Percentiles rank a stretch among this genome's conserved stretches.
Conservation (phyloP, 2,329 filamentous ascomycete species). For the Aphanocladium album region DNA sequence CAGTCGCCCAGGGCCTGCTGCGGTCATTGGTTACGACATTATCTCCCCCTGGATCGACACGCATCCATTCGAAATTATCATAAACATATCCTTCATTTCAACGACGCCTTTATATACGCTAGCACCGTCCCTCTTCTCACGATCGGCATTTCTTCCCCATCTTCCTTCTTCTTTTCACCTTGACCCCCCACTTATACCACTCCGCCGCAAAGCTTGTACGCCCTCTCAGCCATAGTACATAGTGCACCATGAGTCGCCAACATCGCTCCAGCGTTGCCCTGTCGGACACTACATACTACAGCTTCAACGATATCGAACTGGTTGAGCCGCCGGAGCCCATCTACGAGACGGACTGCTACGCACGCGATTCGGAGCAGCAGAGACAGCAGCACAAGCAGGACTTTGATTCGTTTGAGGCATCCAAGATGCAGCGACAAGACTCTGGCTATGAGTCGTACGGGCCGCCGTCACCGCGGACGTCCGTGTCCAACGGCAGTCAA, state of each 20-base stretch:
- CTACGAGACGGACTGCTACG: constrained; percentile 15
- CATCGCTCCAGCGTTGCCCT: constrained; percentile 37
- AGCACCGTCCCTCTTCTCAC: not conserved
- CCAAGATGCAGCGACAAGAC: constrained; percentile 50
- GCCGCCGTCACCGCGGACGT: constrained; percentile 30
- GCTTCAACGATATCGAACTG: constrained; percentile 47
- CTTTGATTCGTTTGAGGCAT: constrained; percentile 18
- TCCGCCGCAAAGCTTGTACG: not conserved
- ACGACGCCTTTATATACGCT: constrained; percentile 1
- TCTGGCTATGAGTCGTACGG: constrained; percentile 53
- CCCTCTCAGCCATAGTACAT: not conserved
- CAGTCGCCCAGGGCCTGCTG: not conserved
- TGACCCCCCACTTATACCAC: not conserved
- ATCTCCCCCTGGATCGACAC: not conserved
- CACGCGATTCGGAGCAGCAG: constrained; percentile 11
- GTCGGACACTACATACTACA: constrained; percentile 50
- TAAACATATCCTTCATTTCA: not conserved
- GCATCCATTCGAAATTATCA: not conserved
- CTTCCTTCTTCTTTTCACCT: not conserved
- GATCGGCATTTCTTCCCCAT: not conserved
- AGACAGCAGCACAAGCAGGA: constrained; percentile 10
- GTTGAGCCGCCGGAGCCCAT: constrained; percentile 35
- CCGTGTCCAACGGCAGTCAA: constrained; percentile 27
- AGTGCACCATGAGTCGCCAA: constrained; percentile 20
- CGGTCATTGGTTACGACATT: not conserved